Base-by-base conservation (phyloP, 2,329 filamentous ascomycete genomes). In the Fusarium sp. region DNA sequence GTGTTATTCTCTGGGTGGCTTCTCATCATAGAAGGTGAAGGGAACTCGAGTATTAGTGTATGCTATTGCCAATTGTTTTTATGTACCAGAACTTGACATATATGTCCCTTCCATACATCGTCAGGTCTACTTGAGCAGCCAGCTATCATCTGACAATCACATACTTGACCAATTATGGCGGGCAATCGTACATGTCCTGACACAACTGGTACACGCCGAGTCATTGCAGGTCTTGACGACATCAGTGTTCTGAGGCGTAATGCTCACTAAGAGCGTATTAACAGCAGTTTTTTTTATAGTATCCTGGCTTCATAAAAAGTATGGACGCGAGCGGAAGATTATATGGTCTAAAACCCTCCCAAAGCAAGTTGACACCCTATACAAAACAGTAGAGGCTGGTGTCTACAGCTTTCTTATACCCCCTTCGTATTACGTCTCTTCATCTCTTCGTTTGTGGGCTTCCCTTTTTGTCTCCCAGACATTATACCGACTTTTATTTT, bases 21-120 rank as follows among this genome's bases (percentile, higher is more conserved):
- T 81, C 81, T 84, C 80, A 82, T 84, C 80, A 86, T 86, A 86
- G 84, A 86, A 78, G 80, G 79, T 80, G 79, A 81, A 80, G 76
- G 78, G 76, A 78, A 79, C 76, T 76, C 78, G 78, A 81, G 79
- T 81, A 82, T 83, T 84, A 82, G 80, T 83, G 77, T 85, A 82
- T 78, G 79, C 79, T 80, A 81, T 75, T 75, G 77, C 77, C 77
- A 76, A 79, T 78, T 73, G 75, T 72, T 27, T 77, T 77, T 56
- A 67, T 63, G 37, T 62, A 63, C 39, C 48, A 23, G 27, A 37
- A 41, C 21, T 18, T 25, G 9, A 14, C 23, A n/a, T 39, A 25
- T 35, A n/a, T 29, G 29, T 19, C 16, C 19, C n/a, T 42, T 6
- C 27, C 27, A 39, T 44, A 49, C 29, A 29, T 19, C 29, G 15